These are phyloP conservation scores for Poa annua DNA, from an alignment of 176 grass and related monocot genomes.

Conservation along the genomic window DNA sequence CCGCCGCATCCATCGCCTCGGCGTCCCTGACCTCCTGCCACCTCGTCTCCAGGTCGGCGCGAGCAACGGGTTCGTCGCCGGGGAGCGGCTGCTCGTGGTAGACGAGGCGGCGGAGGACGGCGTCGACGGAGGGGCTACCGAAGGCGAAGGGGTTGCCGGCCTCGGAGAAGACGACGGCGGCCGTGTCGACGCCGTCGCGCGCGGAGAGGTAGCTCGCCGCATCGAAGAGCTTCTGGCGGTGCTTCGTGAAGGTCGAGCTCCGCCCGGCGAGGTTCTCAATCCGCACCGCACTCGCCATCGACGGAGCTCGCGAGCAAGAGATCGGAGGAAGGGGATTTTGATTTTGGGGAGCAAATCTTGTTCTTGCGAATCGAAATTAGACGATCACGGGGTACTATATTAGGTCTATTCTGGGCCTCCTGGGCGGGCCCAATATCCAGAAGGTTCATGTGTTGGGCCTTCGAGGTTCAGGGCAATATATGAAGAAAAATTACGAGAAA, in stretches of 20 bases:
- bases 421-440: neutral
- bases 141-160: neutral
- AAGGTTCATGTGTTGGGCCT: too few species aligned
- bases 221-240: neutral
- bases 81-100: neutral
- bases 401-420: neutral
- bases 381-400: neutral
- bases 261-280: neutral
- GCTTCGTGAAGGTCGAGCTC: neutral
- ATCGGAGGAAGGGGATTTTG: neutral
- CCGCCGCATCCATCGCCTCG: neutral
- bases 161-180: neutral
- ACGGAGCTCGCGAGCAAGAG: neutral
- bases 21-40: neutral
- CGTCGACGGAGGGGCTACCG: neutral
- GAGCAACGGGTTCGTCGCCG: neutral
- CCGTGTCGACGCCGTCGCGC: neutral
- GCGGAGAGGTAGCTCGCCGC: neutral
- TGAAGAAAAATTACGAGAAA: too few species aligned
- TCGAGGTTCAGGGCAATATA: too few species aligned
- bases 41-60: neutral
- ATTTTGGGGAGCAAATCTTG: neutral
- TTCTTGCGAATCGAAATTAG: neutral
- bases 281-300: neutral
- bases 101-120: neutral